Percentiles rank a stretch among this genome's conserved stretches.
phyloP scores from a whole-genome alignment of 805 yeast genomes.

The Wickerhamomyces strasburgensis region DNA sequence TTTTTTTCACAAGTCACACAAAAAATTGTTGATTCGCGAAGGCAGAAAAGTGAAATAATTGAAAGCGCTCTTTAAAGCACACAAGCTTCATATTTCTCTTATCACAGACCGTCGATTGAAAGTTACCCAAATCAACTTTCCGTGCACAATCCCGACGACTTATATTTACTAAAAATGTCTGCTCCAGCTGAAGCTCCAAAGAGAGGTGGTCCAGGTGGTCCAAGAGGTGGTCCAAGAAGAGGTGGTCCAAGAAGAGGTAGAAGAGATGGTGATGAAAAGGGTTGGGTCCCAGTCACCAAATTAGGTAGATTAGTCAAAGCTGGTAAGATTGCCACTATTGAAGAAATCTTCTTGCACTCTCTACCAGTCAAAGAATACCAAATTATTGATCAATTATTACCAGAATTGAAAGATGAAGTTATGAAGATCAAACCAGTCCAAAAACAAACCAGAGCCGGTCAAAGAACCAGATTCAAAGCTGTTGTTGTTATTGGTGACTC shows the following conservation, averaged over 20 bases:
- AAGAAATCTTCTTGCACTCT: slow-evolving; percentile 99
- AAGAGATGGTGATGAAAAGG: slow-evolving; percentile 91
- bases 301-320: slow-evolving; percentile 99
- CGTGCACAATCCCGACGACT: slow-evolving; percentile 45
- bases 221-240: slow-evolving; percentile 48
- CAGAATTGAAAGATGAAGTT: slow-evolving; percentile 95
- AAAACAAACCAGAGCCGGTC: slow-evolving; percentile 99
- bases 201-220: slow-evolving; percentile 51
- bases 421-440: slow-evolving; percentile 99
- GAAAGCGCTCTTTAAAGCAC: slow-evolving; percentile 1
- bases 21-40: too few species aligned
- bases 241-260: slow-evolving; percentile 69
- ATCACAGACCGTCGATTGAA: slow-evolving; percentile 40
- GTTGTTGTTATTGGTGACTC: slow-evolving; percentile 99
- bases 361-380: slow-evolving; percentile 99
- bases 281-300: slow-evolving; percentile 99
- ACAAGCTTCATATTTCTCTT: too few species aligned
- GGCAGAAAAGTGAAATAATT: neutral
- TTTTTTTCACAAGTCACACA: too few species aligned
- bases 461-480: slow-evolving; percentile 99
- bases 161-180: slow-evolving; percentile 31
- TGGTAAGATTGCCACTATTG: slow-evolving; percentile 93
- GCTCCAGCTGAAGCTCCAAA: slow-evolving; percentile 36
- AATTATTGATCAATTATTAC: slow-evolving; percentile 94
- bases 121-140: slow-evolving; percentile 52